Base-by-base conservation (phyloP, 306 rosid genomes). In the Dryas alaskensis region DNA sequence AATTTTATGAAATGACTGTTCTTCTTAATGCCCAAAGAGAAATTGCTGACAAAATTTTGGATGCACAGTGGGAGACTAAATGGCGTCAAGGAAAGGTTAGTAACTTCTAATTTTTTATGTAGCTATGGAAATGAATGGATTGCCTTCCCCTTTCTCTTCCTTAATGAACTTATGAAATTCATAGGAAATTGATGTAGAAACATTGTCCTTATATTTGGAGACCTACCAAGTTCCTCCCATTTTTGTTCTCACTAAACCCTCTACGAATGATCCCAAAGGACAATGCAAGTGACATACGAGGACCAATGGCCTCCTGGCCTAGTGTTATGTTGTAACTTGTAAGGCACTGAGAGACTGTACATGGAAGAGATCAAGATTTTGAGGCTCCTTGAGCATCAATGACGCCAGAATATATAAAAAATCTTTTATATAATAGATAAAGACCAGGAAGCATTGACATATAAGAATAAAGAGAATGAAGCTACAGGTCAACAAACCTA, bases 11-110 rank as follows among this genome's bases (percentile, higher is more conserved):
- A 81, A 94, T 94, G 97, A 89, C 94, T 19, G 77, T 94, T 73
- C 99, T 94, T 87, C 92, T 92, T 63, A 94, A 92, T 67, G 99
- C 96, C 58, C 99, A 94, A 81, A 86, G 95, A 87, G 97, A 94
- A 82, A 84, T 94, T 27, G 86, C 92, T 67, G 96, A 91, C 80
- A 88, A 94, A 82, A 87, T 94, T 70, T 82, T 89, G 89, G 95
- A 94, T 78, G 81, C 92, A n/a, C 96, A 87, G 69, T 92, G 96
- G 99, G 93, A 89, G 82, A 84, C 89, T 57, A 81, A 87, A 81
- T 92, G 99, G 99, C 96, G 92, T 37, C 90, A 94, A 80, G 96
- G 87, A 72, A 92, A 87, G 99, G 97, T 93, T 73, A 57, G 87
- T 77, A 11, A 48, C 12, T 48, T 82, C 52, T 7, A 49, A 3